phyloP scores from a whole-genome alignment of 2,329 filamentous ascomycete species.

The Claviceps paspali region DNA sequence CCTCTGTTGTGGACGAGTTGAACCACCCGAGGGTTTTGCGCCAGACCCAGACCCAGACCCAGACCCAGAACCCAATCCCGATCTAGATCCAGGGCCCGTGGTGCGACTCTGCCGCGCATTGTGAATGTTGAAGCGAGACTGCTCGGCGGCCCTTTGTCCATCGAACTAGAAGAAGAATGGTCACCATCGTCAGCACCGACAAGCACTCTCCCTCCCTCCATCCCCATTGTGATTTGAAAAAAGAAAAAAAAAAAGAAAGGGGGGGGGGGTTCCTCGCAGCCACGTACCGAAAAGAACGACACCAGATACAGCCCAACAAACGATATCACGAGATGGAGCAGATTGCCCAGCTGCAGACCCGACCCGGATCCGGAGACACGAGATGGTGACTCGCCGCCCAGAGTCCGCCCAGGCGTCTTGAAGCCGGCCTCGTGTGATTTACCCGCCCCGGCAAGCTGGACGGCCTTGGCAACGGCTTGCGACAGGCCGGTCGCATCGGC shows the following conservation, averaged over 20 bases:
- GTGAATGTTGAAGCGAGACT: slow-evolving; percentile 41
- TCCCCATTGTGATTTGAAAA: too few species aligned
- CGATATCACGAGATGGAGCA: slow-evolving; percentile 34
- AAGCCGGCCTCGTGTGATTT: slow-evolving; percentile 30
- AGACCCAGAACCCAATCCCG: slow-evolving; percentile 1
- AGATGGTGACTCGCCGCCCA: slow-evolving; percentile 27
- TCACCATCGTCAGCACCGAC: too few species aligned
- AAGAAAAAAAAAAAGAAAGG: too few species aligned
- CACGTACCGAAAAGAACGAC: slow-evolving; percentile 43
- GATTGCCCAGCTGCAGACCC: slow-evolving; percentile 21
- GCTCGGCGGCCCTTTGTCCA: slow-evolving; percentile 44
- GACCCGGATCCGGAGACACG: slow-evolving; percentile 10
- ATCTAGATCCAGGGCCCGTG: slow-evolving; percentile 1
- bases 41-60: slow-evolving; percentile 3
- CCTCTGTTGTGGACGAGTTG: slow-evolving; percentile 15
- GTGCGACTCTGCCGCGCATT: slow-evolving; percentile 12
- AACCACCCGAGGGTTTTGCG: slow-evolving; percentile 9
- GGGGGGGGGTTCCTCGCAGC: slow-evolving; percentile 1
- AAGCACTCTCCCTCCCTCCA: too few species aligned
- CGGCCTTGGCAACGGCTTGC: slow-evolving; percentile 57
- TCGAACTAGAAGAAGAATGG: slow-evolving; percentile 39
- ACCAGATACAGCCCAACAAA: slow-evolving; percentile 47
- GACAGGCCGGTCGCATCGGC: slow-evolving; percentile 66
- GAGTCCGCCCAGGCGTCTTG: slow-evolving; percentile 38
- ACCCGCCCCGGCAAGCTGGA: slow-evolving; percentile 34